A percentile compares a stretch with the other conserved stretches of the same genome.
Conservation (phyloP, 2,329 filamentous ascomycete genomes). For the Chalaropsis ovoidea region DNA sequence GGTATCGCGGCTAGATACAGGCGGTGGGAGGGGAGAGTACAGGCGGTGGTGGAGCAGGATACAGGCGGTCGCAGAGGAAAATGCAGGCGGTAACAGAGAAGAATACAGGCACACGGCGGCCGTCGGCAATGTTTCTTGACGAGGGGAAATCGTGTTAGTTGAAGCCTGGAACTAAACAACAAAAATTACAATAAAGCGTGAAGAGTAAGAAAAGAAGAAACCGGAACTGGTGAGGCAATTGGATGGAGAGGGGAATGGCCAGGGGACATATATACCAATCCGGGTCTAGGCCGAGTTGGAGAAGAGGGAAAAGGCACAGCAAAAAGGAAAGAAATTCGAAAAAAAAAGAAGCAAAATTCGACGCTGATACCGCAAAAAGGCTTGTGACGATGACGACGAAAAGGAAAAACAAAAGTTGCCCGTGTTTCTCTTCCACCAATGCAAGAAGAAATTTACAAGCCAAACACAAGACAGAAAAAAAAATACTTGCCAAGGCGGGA, state of each 20-base stretch:
- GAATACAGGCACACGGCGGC: not conserved
- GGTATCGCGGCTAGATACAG: not conserved
- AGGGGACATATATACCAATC: constrained; percentile 14
- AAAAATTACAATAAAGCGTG: not conserved
- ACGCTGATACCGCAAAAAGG: not conserved
- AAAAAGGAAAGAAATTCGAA: not conserved
- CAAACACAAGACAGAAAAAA: not conserved
- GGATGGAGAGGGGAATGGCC: not conserved
- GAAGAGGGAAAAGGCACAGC: not conserved
- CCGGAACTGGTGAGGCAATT: not conserved
- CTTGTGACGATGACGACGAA: not conserved
- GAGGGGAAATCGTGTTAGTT: not conserved
- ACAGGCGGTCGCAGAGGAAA: not conserved
- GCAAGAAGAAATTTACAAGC: too few relatives aligned
- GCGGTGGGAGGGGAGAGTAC: not conserved
- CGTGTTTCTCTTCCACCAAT: too few relatives aligned
- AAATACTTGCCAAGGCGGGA: not conserved
- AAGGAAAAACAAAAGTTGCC: not conserved
- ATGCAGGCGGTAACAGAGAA: not conserved
- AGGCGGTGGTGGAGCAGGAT: not conserved
- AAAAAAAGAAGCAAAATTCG: not conserved
- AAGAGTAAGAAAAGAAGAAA: constrained; percentile 4
- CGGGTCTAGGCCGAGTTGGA: not conserved
- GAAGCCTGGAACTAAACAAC: not conserved
- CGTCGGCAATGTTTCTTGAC: too few relatives aligned